A percentile compares a stretch with the other conserved stretches of the same genome.
Conservation (phyloP, 192 early-diverging fungal species). For the Linnemannia elongata region DNA sequence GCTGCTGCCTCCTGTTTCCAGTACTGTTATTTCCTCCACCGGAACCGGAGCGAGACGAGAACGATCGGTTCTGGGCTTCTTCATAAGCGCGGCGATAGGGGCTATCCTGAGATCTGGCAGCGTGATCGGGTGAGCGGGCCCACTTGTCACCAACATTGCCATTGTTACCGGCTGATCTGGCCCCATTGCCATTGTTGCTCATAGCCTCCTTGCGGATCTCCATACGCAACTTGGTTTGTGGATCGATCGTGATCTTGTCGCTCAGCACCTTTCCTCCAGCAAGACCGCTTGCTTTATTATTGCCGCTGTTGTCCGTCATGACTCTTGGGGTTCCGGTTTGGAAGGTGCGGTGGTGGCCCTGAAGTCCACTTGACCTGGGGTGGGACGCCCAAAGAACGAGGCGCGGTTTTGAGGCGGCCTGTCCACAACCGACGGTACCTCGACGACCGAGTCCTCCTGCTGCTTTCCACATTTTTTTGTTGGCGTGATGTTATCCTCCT, state of each 20-base stretch:
- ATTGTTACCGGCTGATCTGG: not conserved
- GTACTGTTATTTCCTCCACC: conserved; percentile 5
- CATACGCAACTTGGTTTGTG: conserved; percentile 45
- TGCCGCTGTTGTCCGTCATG: conserved; percentile 18
- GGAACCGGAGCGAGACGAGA: not conserved
- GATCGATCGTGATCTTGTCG: conserved; percentile 37
- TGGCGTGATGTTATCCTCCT: not conserved
- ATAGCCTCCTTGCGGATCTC: conserved; percentile 40
- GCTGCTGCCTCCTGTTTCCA: not conserved
- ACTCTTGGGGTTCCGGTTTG: conserved; percentile 3
- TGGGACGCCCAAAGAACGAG: conserved; percentile 1
- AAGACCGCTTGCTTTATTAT: not conserved
- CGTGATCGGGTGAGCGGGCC: conserved; percentile 13
- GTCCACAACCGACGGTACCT: not conserved
- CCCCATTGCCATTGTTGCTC: not conserved
- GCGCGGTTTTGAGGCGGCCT: not conserved
- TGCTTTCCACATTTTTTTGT: conserved; percentile 32
- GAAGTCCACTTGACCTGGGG: not conserved
- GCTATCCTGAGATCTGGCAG: conserved; percentile 17
- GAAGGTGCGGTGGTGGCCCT: conserved; percentile 11
- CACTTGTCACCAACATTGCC: conserved; percentile 26
- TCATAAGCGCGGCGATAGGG: conserved; percentile 40
- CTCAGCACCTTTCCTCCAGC: conserved; percentile 21
- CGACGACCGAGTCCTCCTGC: conserved; percentile 9
- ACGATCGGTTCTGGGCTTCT: conserved; percentile 22